phyloP scores from a whole-genome alignment of 805 yeast species.

The Citeromyces matritensis region DNA sequence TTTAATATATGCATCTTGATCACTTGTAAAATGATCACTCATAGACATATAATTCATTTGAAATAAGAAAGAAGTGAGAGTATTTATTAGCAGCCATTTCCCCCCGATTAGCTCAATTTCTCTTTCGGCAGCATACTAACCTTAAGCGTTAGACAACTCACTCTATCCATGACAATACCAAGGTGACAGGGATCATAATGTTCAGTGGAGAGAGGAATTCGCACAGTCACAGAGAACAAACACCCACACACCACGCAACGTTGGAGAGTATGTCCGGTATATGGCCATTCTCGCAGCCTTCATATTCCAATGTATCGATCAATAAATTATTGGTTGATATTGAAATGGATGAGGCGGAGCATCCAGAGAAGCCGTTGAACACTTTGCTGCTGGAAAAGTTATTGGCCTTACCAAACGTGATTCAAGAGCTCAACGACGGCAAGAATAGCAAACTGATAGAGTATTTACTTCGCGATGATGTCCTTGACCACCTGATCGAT shows the following conservation, averaged over 20 bases:
- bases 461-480: slow-evolving; percentile 16
- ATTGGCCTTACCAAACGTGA: slow-evolving; percentile 18
- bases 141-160: no score
- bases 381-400: slow-evolving; percentile 14
- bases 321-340: slow-evolving; percentile 19
- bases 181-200: no score
- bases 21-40: no score
- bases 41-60: no score
- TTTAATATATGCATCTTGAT: no score
- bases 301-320: slow-evolving; percentile 19
- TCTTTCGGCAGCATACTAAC: no score
- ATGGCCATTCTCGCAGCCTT: slow-evolving; percentile 22
- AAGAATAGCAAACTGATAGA: slow-evolving; percentile 16
- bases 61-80: no score
- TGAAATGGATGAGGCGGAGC: slow-evolving; percentile 14
- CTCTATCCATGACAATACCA: no score
- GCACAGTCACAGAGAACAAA: no score
- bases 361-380: slow-evolving; percentile 6
- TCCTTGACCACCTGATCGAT: slow-evolving; percentile 12
- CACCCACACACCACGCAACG: slow-evolving; percentile 11
- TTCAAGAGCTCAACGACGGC: slow-evolving; percentile 17
- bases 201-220: no score
- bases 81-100: no score
- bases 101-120: no score
- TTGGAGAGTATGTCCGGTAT: slow-evolving; percentile 17